phyloP scores from a whole-genome alignment of 352 stramenopile species.

The Globisporangium emineosum region DNA sequence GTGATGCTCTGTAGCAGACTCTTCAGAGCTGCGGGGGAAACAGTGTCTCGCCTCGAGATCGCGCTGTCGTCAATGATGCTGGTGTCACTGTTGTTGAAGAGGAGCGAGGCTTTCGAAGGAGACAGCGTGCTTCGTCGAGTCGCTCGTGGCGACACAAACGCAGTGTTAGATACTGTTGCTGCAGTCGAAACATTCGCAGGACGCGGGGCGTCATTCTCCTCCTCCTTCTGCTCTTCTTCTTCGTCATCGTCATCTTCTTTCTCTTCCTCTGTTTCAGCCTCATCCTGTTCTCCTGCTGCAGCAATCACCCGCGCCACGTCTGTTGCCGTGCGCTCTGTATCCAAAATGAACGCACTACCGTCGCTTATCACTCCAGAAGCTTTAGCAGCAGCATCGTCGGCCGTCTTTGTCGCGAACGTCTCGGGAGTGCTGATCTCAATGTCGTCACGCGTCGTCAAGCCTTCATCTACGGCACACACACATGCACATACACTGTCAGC shows the following conservation, averaged over 20 bases:
- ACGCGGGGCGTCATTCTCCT: background rate
- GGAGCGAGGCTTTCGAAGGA: constrained; percentile 33
- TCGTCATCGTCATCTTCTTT: constrained; percentile 5
- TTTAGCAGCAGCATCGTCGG: background rate
- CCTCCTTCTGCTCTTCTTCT: background rate
- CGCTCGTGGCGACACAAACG: constrained; percentile 5
- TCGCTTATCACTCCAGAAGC: background rate
- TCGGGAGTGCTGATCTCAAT: constrained; percentile 33
- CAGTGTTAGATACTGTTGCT: background rate
- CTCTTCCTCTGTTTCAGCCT: constrained; percentile 9
- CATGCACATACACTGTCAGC: background rate
- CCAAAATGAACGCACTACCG: background rate
- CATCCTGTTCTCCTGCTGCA: background rate
- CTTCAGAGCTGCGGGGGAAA: constrained; percentile 33
- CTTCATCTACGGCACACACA: constrained; percentile 7
- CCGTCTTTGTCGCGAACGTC: constrained; percentile 18
- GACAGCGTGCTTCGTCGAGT: constrained; percentile 37
- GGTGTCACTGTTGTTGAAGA: constrained; percentile 25
- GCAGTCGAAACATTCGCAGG: background rate
- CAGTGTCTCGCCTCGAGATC: constrained; percentile 31
- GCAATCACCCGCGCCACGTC: background rate
- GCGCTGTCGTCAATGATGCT: constrained; percentile 17
- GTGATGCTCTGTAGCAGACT: constrained; percentile 25
- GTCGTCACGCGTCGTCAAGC: constrained; percentile 14
- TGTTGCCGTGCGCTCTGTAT: constrained; percentile 1